Conservation (phyloP, 306 rosid genomes). For the Chamaecrista fasciculata region DNA sequence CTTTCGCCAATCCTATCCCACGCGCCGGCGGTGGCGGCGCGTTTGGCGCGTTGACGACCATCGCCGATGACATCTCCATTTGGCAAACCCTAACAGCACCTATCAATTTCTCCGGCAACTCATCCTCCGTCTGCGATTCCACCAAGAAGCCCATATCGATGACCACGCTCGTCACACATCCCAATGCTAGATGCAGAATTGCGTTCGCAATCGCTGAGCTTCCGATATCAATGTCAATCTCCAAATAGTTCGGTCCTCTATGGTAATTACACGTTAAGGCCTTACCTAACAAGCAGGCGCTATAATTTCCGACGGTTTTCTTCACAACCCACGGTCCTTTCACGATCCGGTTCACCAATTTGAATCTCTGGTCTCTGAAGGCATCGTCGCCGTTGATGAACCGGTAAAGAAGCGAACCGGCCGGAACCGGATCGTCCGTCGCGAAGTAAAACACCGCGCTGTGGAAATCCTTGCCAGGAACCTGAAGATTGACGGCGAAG, state of each 20-base stretch:
- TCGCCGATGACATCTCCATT: slow-evolving; percentile 74
- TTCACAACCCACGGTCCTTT: slow-evolving; percentile 94
- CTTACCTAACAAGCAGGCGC: slow-evolving; percentile 79
- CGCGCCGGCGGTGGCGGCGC: slow-evolving; percentile 31
- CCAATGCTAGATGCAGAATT: slow-evolving; percentile 72
- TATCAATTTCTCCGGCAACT: slow-evolving; percentile 73
- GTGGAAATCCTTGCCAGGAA: slow-evolving; percentile 82
- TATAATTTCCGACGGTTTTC: slow-evolving; percentile 75
- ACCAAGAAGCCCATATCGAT: slow-evolving; percentile 85
- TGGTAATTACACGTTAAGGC: slow-evolving; percentile 78
- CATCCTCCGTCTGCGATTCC: slow-evolving; percentile 80
- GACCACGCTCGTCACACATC: slow-evolving; percentile 64
- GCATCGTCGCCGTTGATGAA: slow-evolving; percentile 75
- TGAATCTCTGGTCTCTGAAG: slow-evolving; percentile 81
- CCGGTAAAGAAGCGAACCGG: slow-evolving; percentile 65
- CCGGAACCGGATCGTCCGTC: slow-evolving; percentile 55
- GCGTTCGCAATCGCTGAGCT: slow-evolving; percentile 85
- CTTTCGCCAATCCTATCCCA: slow-evolving; percentile 50
- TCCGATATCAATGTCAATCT: slow-evolving; percentile 81
- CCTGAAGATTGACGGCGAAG: slow-evolving; percentile 77
- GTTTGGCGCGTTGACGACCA: slow-evolving; percentile 41
- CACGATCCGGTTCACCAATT: slow-evolving; percentile 82
- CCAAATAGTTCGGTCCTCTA: slow-evolving; percentile 65
- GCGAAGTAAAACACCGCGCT: slow-evolving; percentile 89
- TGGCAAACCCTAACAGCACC: slow-evolving; percentile 86